Evolutionary conservation across 441 rosid genomes (phyloP).

Genomic region (Adansonia grandidieri): DNA sequence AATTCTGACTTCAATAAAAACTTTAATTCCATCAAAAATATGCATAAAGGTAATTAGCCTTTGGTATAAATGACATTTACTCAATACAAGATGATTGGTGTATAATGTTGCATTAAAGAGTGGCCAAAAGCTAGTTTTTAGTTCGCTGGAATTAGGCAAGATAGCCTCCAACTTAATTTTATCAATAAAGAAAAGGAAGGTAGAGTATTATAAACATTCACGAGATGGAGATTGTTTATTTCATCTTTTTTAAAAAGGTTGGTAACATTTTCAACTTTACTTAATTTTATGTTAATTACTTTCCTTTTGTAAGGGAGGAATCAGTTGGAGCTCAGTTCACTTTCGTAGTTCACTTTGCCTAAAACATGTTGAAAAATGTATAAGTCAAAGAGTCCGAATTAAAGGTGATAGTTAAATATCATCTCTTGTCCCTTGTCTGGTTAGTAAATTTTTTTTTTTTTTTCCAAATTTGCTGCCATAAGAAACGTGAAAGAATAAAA

Average conservation of each 20-base stretch:
- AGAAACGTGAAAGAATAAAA: neutral
- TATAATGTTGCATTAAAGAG: neutral
- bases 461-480: neutral
- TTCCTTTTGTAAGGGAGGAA: neutral
- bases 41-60: neutral
- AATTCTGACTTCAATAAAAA: neutral
- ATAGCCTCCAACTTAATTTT: neutral
- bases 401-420: neutral
- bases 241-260: neutral
- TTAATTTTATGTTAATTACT: neutral
- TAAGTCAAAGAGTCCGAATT: neutral
- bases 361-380: neutral
- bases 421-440: neutral
- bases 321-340: neutral
- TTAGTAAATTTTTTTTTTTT: neutral
- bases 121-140: neutral
- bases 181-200: neutral
- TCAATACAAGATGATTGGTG: neutral
- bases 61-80: neutral
- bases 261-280: neutral
- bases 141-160: neutral
- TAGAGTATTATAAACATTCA: neutral
- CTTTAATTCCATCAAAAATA: neutral
- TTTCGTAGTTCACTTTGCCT: neutral
- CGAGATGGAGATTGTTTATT: neutral